Base-by-base conservation (phyloP, 1,139 yeast species). In the Geotrichum klebahnii region DNA sequence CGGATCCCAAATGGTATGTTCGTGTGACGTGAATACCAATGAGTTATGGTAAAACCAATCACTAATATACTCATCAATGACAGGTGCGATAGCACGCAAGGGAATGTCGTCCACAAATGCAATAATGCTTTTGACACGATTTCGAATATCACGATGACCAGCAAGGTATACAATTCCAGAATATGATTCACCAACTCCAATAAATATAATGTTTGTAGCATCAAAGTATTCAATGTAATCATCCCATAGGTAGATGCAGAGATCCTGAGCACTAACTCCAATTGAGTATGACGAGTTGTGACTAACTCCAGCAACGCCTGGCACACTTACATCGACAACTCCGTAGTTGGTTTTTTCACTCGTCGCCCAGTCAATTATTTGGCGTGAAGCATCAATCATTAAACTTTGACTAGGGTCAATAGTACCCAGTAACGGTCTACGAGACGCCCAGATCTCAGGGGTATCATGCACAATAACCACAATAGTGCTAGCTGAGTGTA, bases 31-130 rank as follows among this genome's bases (percentile, higher is more conserved):
- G 65, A 90, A 89, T 0, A 92, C 78, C 24, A 90, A 78, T 1
- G 97, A 87, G 59, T 87, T 85, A 57, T 82, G 82, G 69, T 82
- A 89, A 66, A 82, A 92, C 97, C 97, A 90, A 61, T 89, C 96
- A 17, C 86, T 79, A 72, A 86, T 77, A 26, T 85, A 79, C 66
- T 92, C 97, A 66, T 90, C 97, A 67, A 89, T 82, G 33, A 87
- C 77, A 5, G 96, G 92, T 6, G 85, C 85, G 50, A 90, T 76
- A 0, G 96, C 81, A 60, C 85, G 81, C 60, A 90, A 70, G 17
- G 76, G 75, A 1, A 82, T 75, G 49, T 82, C 74, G 57, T 82
- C 88, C 23, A 84, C 72, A 62, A 84, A 87, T 44, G 82, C 81
- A 32, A 89, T 78, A 1, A 89, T 78, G 9, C 94, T 89, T 60